phyloP scores from a whole-genome alignment of 257 asterid species.

The Plantago ovata region DNA sequence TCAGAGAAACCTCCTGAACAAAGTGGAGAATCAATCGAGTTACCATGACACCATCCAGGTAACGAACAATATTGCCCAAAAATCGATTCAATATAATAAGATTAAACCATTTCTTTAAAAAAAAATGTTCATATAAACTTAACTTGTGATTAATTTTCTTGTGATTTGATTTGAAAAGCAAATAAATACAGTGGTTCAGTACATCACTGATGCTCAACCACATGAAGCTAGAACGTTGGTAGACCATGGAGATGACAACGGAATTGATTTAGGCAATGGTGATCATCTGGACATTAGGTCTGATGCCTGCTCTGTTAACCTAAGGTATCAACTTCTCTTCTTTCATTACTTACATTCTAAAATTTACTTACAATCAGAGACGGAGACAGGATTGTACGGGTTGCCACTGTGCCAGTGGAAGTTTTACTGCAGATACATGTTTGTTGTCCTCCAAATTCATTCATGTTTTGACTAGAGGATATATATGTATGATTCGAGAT shows the following conservation, averaged over 20 bases:
- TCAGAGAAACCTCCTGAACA: conserved; percentile 42
- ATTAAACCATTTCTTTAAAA: neutral
- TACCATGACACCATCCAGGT: conserved; percentile 74
- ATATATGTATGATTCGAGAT: neutral
- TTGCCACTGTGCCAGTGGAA: too few species aligned
- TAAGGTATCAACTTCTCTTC: conserved; percentile 26
- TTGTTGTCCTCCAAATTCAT: neutral
- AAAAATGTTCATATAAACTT: neutral
- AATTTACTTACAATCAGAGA: neutral
- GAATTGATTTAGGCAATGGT: conserved; percentile 26
- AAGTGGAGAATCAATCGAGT: conserved; percentile 53
- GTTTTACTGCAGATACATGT: neutral
- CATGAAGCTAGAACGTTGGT: conserved; percentile 32
- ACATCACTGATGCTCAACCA: conserved; percentile 50
- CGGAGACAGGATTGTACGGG: too few species aligned
- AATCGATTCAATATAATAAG: neutral
- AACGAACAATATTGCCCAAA: neutral
- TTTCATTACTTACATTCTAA: neutral
- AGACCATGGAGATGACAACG: conserved; percentile 34
- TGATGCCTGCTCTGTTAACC: conserved; percentile 28
- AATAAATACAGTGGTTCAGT: conserved; percentile 61
- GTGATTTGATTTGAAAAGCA: conserved; percentile 30
- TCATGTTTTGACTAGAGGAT: neutral
- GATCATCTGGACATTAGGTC: conserved; percentile 44
- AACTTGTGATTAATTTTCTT: neutral